Percentiles rank a stretch among this genome's conserved stretches.
Conservation (phyloP, 441 rosid species). For the Francoa sonchifolia region DNA sequence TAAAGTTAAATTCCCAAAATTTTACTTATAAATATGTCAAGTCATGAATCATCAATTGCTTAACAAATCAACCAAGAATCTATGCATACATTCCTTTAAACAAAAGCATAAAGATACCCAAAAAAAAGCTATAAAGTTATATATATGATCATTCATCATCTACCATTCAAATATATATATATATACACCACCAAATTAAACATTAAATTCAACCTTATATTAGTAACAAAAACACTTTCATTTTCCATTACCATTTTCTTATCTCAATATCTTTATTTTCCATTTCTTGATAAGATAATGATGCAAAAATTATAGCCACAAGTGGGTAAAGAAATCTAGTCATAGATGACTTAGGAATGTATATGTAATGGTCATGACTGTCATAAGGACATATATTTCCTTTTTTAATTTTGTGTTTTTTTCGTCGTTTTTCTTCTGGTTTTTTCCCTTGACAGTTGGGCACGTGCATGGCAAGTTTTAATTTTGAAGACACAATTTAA, state of each 20-base stretch:
- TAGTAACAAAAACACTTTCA: too few species aligned
- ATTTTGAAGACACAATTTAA: too few species aligned
- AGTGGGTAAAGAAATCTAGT: conserved; percentile 19
- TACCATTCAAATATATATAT: conserved; percentile 26
- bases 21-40: neutral
- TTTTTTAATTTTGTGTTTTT: conserved; percentile 27
- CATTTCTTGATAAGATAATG: neutral
- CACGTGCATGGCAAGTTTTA: conserved; percentile 38
- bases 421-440: conserved; percentile 43
- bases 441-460: conserved; percentile 31
- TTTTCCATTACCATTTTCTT: too few species aligned
- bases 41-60: conserved; percentile 2
- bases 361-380: conserved; percentile 7
- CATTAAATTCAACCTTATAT: too few species aligned
- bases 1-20: neutral
- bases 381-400: conserved; percentile 36
- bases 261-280: too few species aligned
- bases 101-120: conserved; percentile 10
- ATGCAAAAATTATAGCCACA: neutral
- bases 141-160: conserved; percentile 10
- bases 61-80: conserved; percentile 2
- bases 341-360: conserved; percentile 7
- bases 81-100: conserved; percentile 10
- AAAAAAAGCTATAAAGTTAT: conserved; percentile 11
- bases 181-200: conserved; percentile 22